Evolutionary conservation across 2,329 filamentous ascomycete species (phyloP), one percentile per base, ranked within the genome.

Genomic region (Zelopaecilomyces penicillatus): DNA sequence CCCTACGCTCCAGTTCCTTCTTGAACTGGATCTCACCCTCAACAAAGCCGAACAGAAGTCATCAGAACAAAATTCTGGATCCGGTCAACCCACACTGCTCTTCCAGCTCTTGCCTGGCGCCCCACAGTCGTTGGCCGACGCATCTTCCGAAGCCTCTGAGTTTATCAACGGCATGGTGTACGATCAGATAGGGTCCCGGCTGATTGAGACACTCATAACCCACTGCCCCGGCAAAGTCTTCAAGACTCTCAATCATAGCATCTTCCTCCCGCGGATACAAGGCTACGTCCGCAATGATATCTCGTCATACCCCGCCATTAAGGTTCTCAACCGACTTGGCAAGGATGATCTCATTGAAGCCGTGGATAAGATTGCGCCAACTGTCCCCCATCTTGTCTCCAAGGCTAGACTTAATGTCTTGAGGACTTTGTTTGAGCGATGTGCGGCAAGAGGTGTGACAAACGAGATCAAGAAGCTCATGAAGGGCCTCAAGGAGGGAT

Each of bases 101-200:
- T 82, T 80, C 47, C 81, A 80, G 50, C 76, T 98, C 1, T 71
- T 96, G 1, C 89, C 90, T 0, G 90, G 86, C 41, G 87, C 75
- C 0, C 77, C 77, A 1, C 63, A 85, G 41, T 82, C 85, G 0
- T 76, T 94, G 19, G 75, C 76, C 30, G 84, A 91, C 50, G 79
- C 80, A 11, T 79, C 79, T 2, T 85, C 87, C 31, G 84, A 82
- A 40, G 85, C 86, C 4, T 76, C 79, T 8, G 71, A 76, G 11
- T 95, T 97, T 59, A 76, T 97, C 60, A 89, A 86, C 56, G 82
- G 85, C 45, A 78, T 97, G 59, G 73, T 96, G 28, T 97, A 96
- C 64, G 89, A 97, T 58, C 75, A 85, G 2, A 83, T 97, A 42
- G 93, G 93, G 11, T 96, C 91, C 4, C 83, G 91, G 37, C 73